phyloP scores from a whole-genome alignment of 345 rosid species.

The Lumnitzera littorea region DNA sequence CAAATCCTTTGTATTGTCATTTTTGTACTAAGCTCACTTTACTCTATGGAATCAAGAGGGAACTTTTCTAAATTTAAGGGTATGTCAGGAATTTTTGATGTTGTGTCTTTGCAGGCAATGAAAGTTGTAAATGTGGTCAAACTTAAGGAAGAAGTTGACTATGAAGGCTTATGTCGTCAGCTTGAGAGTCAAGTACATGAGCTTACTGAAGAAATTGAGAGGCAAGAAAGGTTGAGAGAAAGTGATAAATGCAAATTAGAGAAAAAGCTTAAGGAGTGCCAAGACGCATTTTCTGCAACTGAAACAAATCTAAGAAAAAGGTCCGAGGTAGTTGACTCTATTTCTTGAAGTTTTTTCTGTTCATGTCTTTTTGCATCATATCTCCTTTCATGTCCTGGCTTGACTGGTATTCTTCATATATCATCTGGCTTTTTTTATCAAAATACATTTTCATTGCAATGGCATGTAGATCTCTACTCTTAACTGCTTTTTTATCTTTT shows the following conservation, averaged over 20 bases:
- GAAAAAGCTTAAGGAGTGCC: conserved; percentile 46
- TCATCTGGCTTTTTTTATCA: not conserved
- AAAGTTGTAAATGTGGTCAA: conserved; percentile 85
- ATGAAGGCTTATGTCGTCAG: conserved; percentile 83
- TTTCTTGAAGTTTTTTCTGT: conserved; percentile 11
- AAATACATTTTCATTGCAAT: too few relatives aligned
- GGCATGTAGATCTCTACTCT: not conserved
- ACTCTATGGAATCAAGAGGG: too few relatives aligned
- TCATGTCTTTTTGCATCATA: conserved; percentile 2
- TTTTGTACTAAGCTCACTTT: too few relatives aligned
- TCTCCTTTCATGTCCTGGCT: not conserved
- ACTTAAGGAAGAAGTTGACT: conserved; percentile 92
- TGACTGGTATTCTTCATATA: conserved; percentile 7
- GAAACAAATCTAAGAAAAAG: conserved; percentile 45
- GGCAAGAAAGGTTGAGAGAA: conserved; percentile 62
- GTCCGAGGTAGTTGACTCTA: conserved; percentile 66
- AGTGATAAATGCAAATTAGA: conserved; percentile 46
- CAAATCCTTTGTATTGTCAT: too few relatives aligned
- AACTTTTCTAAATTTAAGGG: too few relatives aligned
- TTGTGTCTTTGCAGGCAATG: conserved; percentile 68
- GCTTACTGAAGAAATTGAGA: conserved; percentile 82
- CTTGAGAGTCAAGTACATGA: conserved; percentile 74
- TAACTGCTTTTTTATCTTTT: conserved; percentile 9
- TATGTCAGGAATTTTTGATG: not conserved
- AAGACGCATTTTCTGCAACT: conserved; percentile 37